Evolutionary conservation across 1,284 basidiomycete species (phyloP).

Genomic region (Fomitopsis betulina): DNA sequence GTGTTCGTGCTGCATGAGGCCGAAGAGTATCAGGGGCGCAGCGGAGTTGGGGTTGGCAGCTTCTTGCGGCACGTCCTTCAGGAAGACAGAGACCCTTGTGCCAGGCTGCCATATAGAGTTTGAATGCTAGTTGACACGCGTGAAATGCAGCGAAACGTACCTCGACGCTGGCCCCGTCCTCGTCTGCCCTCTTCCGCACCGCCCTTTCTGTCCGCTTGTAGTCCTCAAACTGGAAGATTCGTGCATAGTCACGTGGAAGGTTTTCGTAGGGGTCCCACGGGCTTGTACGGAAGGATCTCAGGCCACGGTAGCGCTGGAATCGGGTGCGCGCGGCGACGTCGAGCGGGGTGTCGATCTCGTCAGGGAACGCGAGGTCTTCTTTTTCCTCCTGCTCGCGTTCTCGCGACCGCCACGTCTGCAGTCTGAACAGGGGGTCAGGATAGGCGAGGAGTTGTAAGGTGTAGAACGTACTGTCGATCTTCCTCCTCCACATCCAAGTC

Average conservation of each 20-base stretch:
- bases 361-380: conserved; percentile 86
- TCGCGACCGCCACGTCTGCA: conserved; percentile 55
- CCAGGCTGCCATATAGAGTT: conserved; percentile 52
- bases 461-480: conserved; percentile 65
- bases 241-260: conserved; percentile 88
- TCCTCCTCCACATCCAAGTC: conserved; percentile 84
- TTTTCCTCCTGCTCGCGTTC: conserved; percentile 66
- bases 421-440: conserved; percentile 34
- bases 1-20: conserved; percentile 92
- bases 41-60: conserved; percentile 29
- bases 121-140: neutral
- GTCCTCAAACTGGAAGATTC: conserved; percentile 97
- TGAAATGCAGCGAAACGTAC: conserved; percentile 35
- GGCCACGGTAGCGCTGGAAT: conserved; percentile 90
- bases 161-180: conserved; percentile 57
- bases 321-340: conserved; percentile 82
- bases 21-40: conserved; percentile 73
- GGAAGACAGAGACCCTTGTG: conserved; percentile 68
- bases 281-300: conserved; percentile 91
- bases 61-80: conserved; percentile 70
- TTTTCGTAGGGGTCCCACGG: conserved; percentile 99
- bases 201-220: conserved; percentile 83
- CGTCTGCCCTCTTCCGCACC: conserved; percentile 62
- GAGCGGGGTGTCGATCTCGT: conserved; percentile 96
- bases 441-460: neutral